A percentile compares a stretch with the other conserved stretches of the same genome.
Conservation (phyloP, 202 grass and related monocot species). For the Setaria italica region DNA sequence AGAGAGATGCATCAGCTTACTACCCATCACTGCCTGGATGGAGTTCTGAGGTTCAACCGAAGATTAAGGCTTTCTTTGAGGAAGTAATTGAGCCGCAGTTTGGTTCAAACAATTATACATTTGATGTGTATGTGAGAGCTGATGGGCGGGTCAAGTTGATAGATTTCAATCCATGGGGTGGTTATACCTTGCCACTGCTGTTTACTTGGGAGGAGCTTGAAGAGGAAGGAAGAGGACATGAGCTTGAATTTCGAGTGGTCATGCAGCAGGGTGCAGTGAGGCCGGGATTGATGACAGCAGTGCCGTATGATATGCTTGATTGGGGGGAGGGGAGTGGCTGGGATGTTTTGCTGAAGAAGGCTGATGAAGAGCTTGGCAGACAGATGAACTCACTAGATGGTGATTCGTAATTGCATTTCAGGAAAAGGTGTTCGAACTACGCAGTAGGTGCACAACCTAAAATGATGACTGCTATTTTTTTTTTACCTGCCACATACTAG, state of each 20-base stretch:
- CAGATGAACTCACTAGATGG: constrained; percentile 43
- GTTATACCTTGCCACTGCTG: constrained; percentile 75
- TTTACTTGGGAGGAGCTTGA: constrained; percentile 89
- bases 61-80: constrained; percentile 63
- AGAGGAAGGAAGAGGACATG: constrained; percentile 40
- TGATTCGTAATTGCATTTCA: constrained; percentile 25
- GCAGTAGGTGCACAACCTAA: constrained; percentile 12
- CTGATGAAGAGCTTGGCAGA: constrained; percentile 68
- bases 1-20: constrained; percentile 89
- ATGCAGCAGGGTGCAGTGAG: constrained; percentile 77
- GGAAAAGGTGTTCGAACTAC: constrained; percentile 19
- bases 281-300: constrained; percentile 84
- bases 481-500: constrained; percentile 29
- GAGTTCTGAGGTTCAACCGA: constrained; percentile 52
- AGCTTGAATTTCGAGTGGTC: constrained; percentile 66
- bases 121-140: constrained; percentile 73
- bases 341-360: constrained; percentile 89
- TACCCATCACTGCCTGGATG: constrained; percentile 71
- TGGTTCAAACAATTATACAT: constrained; percentile 63
- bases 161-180: constrained; percentile 93
- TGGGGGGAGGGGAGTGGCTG: constrained; percentile 85
- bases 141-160: constrained; percentile 70
- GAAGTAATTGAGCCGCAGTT: constrained; percentile 62
- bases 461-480: not conserved
- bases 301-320: constrained; percentile 94